A percentile compares a stretch with the other conserved stretches of the same genome.
Evolutionary conservation across 106 monocot species (phyloP).

Genomic region (Hemerocallis citrina): DNA sequence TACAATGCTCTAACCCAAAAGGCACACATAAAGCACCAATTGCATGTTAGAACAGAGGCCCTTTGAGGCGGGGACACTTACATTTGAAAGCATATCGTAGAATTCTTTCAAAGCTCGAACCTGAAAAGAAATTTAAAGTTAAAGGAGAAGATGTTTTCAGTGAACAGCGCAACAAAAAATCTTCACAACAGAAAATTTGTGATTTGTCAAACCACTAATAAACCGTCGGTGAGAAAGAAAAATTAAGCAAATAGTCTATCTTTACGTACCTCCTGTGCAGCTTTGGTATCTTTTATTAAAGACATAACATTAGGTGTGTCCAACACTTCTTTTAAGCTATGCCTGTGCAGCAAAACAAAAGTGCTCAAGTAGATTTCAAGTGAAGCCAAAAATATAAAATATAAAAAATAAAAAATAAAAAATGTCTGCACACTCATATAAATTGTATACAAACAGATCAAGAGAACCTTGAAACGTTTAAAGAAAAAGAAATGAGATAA

Average conservation of each 20-base stretch:
- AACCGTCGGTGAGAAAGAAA: too few relatives aligned
- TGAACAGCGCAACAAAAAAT: neutral
- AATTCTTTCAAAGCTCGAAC: slow-evolving; percentile 90
- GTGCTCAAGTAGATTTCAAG: too few relatives aligned
- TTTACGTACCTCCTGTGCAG: slow-evolving; percentile 82
- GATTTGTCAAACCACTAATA: neutral
- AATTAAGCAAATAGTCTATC: neutral
- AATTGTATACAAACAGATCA: too few relatives aligned
- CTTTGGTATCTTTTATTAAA: slow-evolving; percentile 97
- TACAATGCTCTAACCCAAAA: neutral
- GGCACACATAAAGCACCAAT: neutral
- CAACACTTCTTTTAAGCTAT: slow-evolving; percentile 96
- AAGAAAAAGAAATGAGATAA: too few relatives aligned
- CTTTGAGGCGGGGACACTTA: slow-evolving; percentile 24
- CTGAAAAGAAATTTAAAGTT: slow-evolving; percentile 49
- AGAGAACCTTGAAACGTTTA: too few relatives aligned
- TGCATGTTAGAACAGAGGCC: neutral
- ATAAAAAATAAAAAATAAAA: too few relatives aligned
- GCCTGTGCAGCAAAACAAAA: slow-evolving; percentile 33
- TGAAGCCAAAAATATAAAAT: too few relatives aligned
- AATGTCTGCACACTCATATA: too few relatives aligned
- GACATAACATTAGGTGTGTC: slow-evolving; percentile 68
- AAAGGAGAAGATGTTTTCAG: neutral
- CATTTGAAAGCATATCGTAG: slow-evolving; percentile 80
- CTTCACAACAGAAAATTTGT: neutral